Percentiles rank a stretch among this genome's conserved stretches.
These are phyloP conservation scores for Penicillium coffeae DNA, from an alignment of 495 filamentous ascomycete species.

Conservation along the genomic window DNA sequence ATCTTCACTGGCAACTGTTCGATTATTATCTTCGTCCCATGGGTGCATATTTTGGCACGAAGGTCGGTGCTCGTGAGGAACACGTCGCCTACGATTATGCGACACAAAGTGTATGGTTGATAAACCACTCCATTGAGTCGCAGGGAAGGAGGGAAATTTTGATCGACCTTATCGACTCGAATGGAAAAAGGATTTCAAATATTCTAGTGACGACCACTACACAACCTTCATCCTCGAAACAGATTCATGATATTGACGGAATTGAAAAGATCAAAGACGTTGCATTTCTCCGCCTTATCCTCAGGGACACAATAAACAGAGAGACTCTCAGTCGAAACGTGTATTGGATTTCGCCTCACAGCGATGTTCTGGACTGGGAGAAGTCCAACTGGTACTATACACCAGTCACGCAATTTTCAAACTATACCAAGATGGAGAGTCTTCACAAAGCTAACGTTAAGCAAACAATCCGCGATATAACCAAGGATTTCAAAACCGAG, in stretches of 20 bases:
- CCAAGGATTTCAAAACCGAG: background rate
- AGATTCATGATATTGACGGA: slow-evolving; percentile 19
- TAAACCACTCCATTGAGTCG: slow-evolving; percentile 50
- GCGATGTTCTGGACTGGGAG: slow-evolving; percentile 53
- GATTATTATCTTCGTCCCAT: slow-evolving; percentile 59
- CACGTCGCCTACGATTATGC: slow-evolving; percentile 56
- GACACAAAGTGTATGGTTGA: slow-evolving; percentile 43
- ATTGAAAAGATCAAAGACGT: slow-evolving; percentile 38
- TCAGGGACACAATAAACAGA: slow-evolving; percentile 24
- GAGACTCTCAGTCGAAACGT: slow-evolving; percentile 52
- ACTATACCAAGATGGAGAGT: slow-evolving; percentile 47
- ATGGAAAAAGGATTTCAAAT: slow-evolving; percentile 40
- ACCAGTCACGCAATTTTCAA: slow-evolving; percentile 49
- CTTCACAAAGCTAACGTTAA: slow-evolving; percentile 36
- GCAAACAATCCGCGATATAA: slow-evolving; percentile 9
- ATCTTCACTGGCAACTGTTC: slow-evolving; percentile 63
- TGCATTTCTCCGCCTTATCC: slow-evolving; percentile 48
- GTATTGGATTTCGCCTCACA: slow-evolving; percentile 53
- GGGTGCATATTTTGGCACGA: slow-evolving; percentile 58
- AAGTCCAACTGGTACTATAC: slow-evolving; percentile 57
- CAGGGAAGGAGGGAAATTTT: slow-evolving; percentile 40
- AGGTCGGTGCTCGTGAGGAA: slow-evolving; percentile 48
- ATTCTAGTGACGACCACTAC: slow-evolving; percentile 16
- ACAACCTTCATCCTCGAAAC: slow-evolving; percentile 24
- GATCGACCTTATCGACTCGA: slow-evolving; percentile 45